Evolutionary conservation across 2,329 filamentous ascomycete species (phyloP), one percentile per base, ranked within the genome.

Genomic region (Emmonsia crescens): DNA sequence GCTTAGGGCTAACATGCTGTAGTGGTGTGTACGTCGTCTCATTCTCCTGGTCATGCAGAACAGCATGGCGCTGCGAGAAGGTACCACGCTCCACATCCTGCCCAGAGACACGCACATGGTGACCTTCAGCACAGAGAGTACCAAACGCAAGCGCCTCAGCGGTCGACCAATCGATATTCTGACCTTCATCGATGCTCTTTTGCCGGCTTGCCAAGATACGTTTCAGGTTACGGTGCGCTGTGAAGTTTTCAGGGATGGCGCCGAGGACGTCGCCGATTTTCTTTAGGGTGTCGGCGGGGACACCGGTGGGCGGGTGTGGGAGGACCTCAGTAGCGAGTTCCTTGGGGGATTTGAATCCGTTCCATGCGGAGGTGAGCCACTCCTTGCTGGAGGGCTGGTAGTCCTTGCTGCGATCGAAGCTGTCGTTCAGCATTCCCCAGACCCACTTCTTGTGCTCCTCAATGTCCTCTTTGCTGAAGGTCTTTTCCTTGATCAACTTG

Each of bases 381-480:
- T 99, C 94, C 80, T 96, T 96, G 67, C 92, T 89, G 48, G 89
- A 95, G 54, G 94, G 91, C 76, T 93, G 89, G 78, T 99, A 99
- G 71, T 99, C 93, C 79, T 95, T 97, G 78, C 92, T 96, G 78
- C 93, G 91, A 71, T 91, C 83, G 77, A 97, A 99, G 79, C 91
- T 96, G 76, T 97, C 93, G 73, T 96, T 93, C 62, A 99, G 83
- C 92, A 97, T 97, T 65, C 89, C 89, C 94, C 93, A 99, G 63
- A 97, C 94, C 94, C 94, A 99, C 76, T 95, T 89, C 83, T 96
- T 96, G 83, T 99, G 94, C 82, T 99, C 94, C 63, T 99, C 93
- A 64, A 99, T 88, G 73, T 99, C 94, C 71, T 94, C 92, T 80
- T 96, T 93, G 68, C 90, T 96, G 79, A 99, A 99, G 60, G 89